Conservation (phyloP, 202 grass and related monocot species). For the Schoenoplectus triqueter region DNA sequence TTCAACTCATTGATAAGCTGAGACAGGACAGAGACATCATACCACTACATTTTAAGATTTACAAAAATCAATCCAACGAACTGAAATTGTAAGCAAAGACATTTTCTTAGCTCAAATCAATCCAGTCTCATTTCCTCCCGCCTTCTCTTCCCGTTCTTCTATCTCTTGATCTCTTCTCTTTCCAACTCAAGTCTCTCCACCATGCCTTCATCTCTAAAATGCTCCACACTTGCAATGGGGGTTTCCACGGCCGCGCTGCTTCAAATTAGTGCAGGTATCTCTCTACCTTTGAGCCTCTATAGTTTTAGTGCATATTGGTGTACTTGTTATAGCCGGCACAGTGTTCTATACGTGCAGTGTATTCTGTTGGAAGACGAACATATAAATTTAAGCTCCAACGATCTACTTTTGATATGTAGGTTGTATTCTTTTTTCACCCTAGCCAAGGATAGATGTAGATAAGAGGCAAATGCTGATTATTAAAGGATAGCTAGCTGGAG, state of each 20-base stretch:
- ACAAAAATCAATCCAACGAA: too few species aligned
- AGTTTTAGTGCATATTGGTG: slow-evolving; percentile 68
- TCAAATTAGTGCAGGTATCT: slow-evolving; percentile 61
- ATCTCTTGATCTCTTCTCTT: neutral
- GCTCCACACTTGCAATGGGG: neutral
- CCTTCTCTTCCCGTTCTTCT: neutral
- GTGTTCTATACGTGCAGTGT: slow-evolving; percentile 51
- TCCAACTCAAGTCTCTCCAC: too few species aligned
- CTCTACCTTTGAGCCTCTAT: slow-evolving; percentile 91
- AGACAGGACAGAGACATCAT: neutral
- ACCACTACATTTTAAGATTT: too few species aligned
- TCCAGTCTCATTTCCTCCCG: neutral
- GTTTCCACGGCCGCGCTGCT: neutral
- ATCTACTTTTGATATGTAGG: neutral
- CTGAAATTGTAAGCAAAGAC: neutral
- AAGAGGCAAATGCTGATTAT: neutral
- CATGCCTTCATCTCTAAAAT: neutral
- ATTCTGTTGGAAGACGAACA: slow-evolving; percentile 44
- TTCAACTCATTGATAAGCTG: too few species aligned
- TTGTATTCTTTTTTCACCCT: neutral
- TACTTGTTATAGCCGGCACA: slow-evolving; percentile 52
- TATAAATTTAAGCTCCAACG: slow-evolving; percentile 28
- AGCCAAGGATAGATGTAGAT: slow-evolving; percentile 16
- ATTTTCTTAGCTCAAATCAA: neutral
- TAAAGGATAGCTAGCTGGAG: neutral